Percentiles rank a stretch among this genome's conserved stretches.
Evolutionary conservation across 2,329 filamentous ascomycete genomes (phyloP).

Genomic region (Aureobasidium musti): DNA sequence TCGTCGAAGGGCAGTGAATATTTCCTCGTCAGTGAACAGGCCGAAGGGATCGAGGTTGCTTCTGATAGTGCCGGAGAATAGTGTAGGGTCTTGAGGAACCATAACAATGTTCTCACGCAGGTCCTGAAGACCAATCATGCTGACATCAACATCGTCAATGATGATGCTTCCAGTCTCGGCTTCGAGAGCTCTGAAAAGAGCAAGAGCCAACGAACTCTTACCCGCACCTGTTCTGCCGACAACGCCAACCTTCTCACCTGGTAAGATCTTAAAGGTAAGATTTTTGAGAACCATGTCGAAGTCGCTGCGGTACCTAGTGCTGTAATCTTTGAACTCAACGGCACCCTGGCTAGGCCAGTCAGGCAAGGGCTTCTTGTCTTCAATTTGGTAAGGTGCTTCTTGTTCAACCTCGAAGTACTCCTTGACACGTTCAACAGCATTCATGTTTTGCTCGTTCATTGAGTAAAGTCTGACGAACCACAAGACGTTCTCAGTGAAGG

Average conservation of each 20-base stretch:
- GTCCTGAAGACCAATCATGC: constrained; percentile 86
- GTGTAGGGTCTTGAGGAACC: constrained; percentile 92
- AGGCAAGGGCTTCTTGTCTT: constrained; percentile 72
- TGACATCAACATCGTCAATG: constrained; percentile 89
- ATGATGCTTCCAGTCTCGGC: constrained; percentile 86
- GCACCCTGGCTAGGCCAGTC: constrained; percentile 85
- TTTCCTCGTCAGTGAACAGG: constrained; percentile 83
- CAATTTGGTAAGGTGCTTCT: constrained; percentile 76
- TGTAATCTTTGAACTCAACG: constrained; percentile 86
- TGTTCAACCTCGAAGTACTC: constrained; percentile 97
- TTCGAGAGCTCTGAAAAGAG: constrained; percentile 90
- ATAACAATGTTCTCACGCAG: constrained; percentile 93
- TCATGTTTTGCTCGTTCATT: constrained; percentile 99
- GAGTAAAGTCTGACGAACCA: constrained; percentile 96
- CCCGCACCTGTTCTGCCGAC: constrained; percentile 94
- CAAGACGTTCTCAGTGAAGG: constrained; percentile 93
- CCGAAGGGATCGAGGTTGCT: constrained; percentile 92
- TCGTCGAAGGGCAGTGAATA: constrained; percentile 80
- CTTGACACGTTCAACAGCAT: constrained; percentile 95
- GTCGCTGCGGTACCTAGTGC: constrained; percentile 83
- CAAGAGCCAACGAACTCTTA: constrained; percentile 91
- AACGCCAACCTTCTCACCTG: constrained; percentile 91
- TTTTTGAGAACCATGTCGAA: constrained; percentile 82
- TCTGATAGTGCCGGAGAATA: constrained; percentile 89
- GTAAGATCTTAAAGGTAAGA: constrained; percentile 81